These are phyloP conservation scores for Fagopyrum homotropicum DNA, from an alignment of 148 eudicot genomes.

Conservation along the genomic window DNA sequence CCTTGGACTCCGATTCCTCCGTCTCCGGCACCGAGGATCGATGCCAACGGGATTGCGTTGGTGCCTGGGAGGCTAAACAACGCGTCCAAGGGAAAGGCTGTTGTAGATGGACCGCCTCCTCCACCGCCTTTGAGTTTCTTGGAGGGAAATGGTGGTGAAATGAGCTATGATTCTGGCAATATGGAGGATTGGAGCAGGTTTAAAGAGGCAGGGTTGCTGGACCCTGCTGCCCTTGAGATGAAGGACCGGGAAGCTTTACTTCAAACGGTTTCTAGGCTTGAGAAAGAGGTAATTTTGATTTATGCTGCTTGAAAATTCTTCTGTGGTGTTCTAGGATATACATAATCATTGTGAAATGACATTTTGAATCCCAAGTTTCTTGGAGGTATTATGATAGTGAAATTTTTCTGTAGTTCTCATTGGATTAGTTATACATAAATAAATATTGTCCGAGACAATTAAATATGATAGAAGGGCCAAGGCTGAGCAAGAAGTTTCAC, in stretches of 20 bases:
- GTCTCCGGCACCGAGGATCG: conserved; percentile 22
- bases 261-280: conserved; percentile 37
- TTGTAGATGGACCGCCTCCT: conserved; percentile 38
- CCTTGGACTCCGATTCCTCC: conserved; percentile 27
- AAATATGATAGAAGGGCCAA: no score
- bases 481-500: no score
- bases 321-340: no score
- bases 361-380: no score
- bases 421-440: no score
- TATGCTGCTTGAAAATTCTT: no score
- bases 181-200: conserved; percentile 76
- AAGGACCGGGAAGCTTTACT: conserved; percentile 46
- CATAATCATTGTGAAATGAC: no score
- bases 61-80: conserved; percentile 10
- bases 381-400: no score
- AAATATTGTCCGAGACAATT: no score
- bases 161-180: conserved; percentile 20
- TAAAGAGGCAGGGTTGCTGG: conserved; percentile 70
- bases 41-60: conserved; percentile 6
- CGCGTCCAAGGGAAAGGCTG: conserved; percentile 42
- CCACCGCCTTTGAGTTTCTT: conserved; percentile 49
- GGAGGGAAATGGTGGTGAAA: conserved; percentile 19
- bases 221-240: conserved; percentile 46
- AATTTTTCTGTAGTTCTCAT: no score
- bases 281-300: conserved; percentile 48